Base-by-base conservation (phyloP, 106 monocot species). In the Allium cepa region DNA sequence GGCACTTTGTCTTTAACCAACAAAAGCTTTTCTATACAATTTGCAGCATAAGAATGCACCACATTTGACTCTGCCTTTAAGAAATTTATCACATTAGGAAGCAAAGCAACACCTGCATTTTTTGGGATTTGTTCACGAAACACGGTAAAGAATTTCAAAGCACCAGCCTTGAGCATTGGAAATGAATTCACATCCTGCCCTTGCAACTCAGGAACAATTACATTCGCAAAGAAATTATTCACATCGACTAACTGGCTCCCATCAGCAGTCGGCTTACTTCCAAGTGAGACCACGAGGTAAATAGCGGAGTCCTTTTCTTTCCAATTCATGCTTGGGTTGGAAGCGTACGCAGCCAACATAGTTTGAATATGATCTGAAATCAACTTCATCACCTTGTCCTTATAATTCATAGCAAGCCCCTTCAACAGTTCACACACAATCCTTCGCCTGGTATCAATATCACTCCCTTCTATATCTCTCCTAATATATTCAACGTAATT, bases 21-120 rank as follows among this genome's bases (percentile, higher is more conserved):
- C 57, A 99, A 66, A 67, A 99, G 73, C 82, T 93, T 99, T 71
- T 99, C 99, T 14, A 99, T 83, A 58, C 92, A 99, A 47, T 85
- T 93, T 57, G 99, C 99, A 48, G 99, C 89, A 83, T 99, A 99
- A 0, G 97, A 99, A 63, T 99, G 97, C 26, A 99, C 97, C 27
- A 99, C 97, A 79, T 99, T 99, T 0, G 92, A 90, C 27, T 88
- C 89, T 7, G 87, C 78, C 10, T 55, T 70, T 52, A 99, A 63
- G 70, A 92, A 90, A 56, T 77, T 59, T 8, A 79, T 77, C 71
- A 99, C 82, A 59, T 84, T 76, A 1, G 80, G 85, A 53, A 99
- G 57, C n/a, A 99, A 76, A 8, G 76, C 53, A 64, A 90, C 59
- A 46, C 64, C 84, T 9, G 76, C 77, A 3, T 75, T 71, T 73